These are phyloP conservation scores for Emmonsiellopsis sp. DNA, from an alignment of 2,329 filamentous ascomycete genomes.

Conservation along the genomic window DNA sequence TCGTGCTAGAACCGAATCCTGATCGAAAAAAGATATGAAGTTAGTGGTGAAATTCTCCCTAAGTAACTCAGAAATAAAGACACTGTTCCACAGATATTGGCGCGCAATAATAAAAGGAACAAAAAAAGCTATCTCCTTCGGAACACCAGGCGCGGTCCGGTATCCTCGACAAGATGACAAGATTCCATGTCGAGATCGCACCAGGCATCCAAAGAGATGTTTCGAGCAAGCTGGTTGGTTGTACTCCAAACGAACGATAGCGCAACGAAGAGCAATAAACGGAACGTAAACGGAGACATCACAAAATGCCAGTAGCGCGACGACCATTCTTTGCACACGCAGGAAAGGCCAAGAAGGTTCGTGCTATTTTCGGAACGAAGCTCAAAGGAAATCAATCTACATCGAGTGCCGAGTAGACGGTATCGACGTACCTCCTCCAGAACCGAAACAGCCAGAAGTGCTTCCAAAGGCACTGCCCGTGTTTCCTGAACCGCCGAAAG, in stretches of 20 bases:
- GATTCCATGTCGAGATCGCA: background rate
- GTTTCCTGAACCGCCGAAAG: constrained; percentile 26
- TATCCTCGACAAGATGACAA: background rate
- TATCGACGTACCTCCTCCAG: constrained; percentile 19
- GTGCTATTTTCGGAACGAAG: background rate
- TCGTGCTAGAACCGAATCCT: constrained; percentile 16
- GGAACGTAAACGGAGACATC: too few relatives aligned
- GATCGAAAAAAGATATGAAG: background rate
- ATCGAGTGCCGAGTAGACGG: background rate
- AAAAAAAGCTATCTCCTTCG: background rate
- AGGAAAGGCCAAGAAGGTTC: background rate
- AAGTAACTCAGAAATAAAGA: background rate
- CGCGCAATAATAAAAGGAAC: background rate
- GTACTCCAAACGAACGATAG: background rate
- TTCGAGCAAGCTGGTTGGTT: constrained; percentile 1
- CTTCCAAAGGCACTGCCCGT: constrained; percentile 16
- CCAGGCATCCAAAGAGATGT: background rate
- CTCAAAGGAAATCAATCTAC: background rate
- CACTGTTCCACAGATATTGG: background rate
- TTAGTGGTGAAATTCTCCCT: background rate
- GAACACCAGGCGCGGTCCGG: background rate
- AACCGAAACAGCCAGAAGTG: constrained; percentile 17
- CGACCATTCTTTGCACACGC: background rate
- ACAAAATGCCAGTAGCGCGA: background rate
- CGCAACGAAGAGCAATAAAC: too few relatives aligned